Evolutionary conservation across 805 yeast genomes (phyloP).

Genomic region (Saccharomycopsis malanga): DNA sequence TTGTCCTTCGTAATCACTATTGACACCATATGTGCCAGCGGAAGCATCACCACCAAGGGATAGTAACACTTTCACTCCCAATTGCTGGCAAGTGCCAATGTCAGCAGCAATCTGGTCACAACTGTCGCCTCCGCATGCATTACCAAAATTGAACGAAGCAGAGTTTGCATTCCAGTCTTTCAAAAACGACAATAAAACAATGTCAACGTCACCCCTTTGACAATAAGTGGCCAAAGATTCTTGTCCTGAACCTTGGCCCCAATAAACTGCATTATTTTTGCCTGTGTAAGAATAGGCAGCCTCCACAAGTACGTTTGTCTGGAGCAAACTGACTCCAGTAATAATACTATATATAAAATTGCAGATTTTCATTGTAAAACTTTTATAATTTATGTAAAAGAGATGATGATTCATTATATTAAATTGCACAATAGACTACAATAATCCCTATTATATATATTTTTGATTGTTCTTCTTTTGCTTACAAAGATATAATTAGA

Average conservation of each 20-base stretch:
- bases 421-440: no score
- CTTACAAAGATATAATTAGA: no score
- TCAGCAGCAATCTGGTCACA: slow-evolving; percentile 50
- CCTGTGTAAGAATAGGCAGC: slow-evolving; percentile 22
- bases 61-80: slow-evolving; percentile 71
- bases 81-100: slow-evolving; percentile 64
- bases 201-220: slow-evolving; percentile 44
- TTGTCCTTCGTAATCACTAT: slow-evolving; percentile 70
- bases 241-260: slow-evolving; percentile 59
- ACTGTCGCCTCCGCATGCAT: slow-evolving; percentile 26
- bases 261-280: slow-evolving; percentile 53
- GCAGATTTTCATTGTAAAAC: no score
- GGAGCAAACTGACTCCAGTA: no score
- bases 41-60: slow-evolving; percentile 72
- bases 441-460: no score
- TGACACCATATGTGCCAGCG: slow-evolving; percentile 64
- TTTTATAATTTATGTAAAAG: no score
- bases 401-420: no score
- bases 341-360: no score
- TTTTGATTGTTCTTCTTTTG: no score
- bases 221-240: slow-evolving; percentile 44
- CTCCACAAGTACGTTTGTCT: neutral
- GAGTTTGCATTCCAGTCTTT: slow-evolving; percentile 31
- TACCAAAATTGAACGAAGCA: no score
- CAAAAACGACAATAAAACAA: slow-evolving; percentile 21